Percentiles rank a stretch among this genome's conserved stretches.
These are phyloP conservation scores for Nigrospora sphaerica DNA, from an alignment of 2,329 filamentous ascomycete species.

Conservation along the genomic window DNA sequence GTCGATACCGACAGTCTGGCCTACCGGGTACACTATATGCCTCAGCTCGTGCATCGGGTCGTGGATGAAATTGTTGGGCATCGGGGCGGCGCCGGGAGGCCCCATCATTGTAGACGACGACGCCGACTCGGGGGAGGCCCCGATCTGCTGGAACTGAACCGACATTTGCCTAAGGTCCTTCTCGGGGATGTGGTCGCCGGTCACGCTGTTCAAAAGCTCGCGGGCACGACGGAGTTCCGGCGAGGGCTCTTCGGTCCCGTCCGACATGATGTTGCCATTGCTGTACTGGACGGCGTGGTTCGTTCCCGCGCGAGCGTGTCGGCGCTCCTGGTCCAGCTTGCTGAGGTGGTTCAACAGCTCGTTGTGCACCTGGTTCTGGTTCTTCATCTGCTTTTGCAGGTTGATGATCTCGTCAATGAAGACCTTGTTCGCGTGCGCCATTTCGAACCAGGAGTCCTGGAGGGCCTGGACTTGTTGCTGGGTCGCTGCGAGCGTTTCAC, in stretches of 20 bases:
- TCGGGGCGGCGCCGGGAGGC: slow-evolving; percentile 32
- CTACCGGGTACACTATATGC: slow-evolving; percentile 82
- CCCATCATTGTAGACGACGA: slow-evolving; percentile 48
- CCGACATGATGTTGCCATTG: slow-evolving; percentile 31
- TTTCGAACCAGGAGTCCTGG: slow-evolving; percentile 76
- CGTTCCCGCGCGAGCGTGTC: slow-evolving; percentile 31
- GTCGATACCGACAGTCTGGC: slow-evolving; percentile 85
- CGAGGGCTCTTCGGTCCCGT: slow-evolving; percentile 38
- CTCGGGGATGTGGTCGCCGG: slow-evolving; percentile 44
- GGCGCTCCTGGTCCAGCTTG: slow-evolving; percentile 38
- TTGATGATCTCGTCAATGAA: slow-evolving; percentile 55
- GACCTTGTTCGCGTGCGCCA: slow-evolving; percentile 56
- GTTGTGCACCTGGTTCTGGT: slow-evolving; percentile 49
- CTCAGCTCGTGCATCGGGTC: slow-evolving; percentile 50
- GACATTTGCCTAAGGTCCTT: slow-evolving; percentile 50
- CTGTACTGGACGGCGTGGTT: slow-evolving; percentile 27
- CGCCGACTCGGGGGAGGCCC: slow-evolving; percentile 46
- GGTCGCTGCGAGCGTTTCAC: slow-evolving; percentile 80
- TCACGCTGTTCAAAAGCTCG: slow-evolving; percentile 46
- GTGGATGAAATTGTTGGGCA: slow-evolving; percentile 37
- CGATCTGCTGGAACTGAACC: slow-evolving; percentile 39
- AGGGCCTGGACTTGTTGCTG: slow-evolving; percentile 87
- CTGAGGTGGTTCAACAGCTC: slow-evolving; percentile 51
- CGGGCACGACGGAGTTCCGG: slow-evolving; percentile 48
- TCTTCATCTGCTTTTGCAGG: slow-evolving; percentile 53